Base-by-base conservation (phyloP, 106 monocot genomes). In the Allium sativum region DNA sequence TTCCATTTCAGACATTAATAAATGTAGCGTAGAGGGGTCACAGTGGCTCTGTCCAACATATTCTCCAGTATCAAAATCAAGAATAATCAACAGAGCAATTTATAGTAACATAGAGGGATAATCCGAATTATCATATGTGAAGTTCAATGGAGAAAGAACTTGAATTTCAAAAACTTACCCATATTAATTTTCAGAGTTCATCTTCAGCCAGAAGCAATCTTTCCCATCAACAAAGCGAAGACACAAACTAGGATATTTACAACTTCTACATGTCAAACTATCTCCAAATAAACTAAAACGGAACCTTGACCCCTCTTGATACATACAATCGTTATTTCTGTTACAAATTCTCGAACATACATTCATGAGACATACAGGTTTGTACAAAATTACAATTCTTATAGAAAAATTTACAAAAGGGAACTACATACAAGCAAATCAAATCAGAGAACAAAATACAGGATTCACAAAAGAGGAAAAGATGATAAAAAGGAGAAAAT, bases 361-460 rank as follows among this genome's bases (percentile, higher is more conserved):
- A 31, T 31, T 3, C 31, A 31, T 5, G 31, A 31, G 1, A 31
- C 31, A 31, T 31, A 31, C 31, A 31, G 31, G 31, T 31, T 31
- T 2, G 31, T 31, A 31, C 31, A 31, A 31, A 3, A 2, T 31
- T 31, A 31, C 31, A 31, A 3, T 31, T 5, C 31, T 31, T 31
- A 3, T 31, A 41, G 52, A 58, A 4, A 12, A 7, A 58, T 6
- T 14, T 40, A 58, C 16, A 12, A n/a, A 42, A 15, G 42, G 1
- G 15, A 58, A 21, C 31, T 10, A 18, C 12, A 58, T 14, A 58
- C 7, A 14, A 41, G 40, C n/a, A 40, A 13, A 41, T 15, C 6
- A 41, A 40, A 15, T 7, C 18, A 9, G 18, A 64, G 44, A 41
- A 31, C 31, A 66, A 66, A 41, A 16, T 66, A 50, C 45, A 66